Base-by-base conservation (phyloP, 2,329 filamentous ascomycete species). In the Raffaelea albimanens region DNA sequence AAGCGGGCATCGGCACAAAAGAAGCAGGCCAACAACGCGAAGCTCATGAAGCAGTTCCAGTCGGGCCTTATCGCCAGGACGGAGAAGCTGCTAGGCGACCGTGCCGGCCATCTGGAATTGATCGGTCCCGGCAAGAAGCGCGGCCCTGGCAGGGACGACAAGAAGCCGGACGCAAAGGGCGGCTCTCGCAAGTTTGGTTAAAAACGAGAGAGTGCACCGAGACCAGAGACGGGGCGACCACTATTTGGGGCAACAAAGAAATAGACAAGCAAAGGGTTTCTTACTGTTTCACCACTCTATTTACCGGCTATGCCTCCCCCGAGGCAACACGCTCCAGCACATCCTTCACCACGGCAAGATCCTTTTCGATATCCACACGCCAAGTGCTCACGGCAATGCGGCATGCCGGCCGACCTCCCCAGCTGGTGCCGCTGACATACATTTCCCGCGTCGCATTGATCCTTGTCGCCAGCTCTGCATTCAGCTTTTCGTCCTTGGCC, bases 371-470 rank as follows among this genome's bases (percentile, higher is more conserved):
- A 58, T 90, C 73, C 2, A 86, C 83, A 62, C 78, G 78, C 87
- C 89, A 95, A 58, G 86, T 96, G 36, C 85, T 84, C 39, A 95
- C 80, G 0, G 91, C 90, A 56, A 95, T 78, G n/a, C 91, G 75
- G 51, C 82, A 84, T 9, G 90, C 90, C 48, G 82, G 76, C 48
- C 71, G 67, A 0, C 84, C 85, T 39, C 80, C 70, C 88, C 89
- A 96, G 41, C 66, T 72, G 13, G 87, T 95, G 0, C 86, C 86
- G 50, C 85, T 89, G 5, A 95, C 84, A 59, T 90, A 95, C 58
- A 95, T 83, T 58, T 78, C 78, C 38, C 81, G 75, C 1, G 78
- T 82, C 4, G 65, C 73, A 59, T 95, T 95, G 56, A 96, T 89
- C 46, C 67, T 78, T 9, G 73, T 67, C 0, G 85, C 82, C n/a